Evolutionary conservation across 2,329 filamentous ascomycete genomes (phyloP), one percentile per base, ranked within the genome.

Genomic region (Venturia aucupariae): DNA sequence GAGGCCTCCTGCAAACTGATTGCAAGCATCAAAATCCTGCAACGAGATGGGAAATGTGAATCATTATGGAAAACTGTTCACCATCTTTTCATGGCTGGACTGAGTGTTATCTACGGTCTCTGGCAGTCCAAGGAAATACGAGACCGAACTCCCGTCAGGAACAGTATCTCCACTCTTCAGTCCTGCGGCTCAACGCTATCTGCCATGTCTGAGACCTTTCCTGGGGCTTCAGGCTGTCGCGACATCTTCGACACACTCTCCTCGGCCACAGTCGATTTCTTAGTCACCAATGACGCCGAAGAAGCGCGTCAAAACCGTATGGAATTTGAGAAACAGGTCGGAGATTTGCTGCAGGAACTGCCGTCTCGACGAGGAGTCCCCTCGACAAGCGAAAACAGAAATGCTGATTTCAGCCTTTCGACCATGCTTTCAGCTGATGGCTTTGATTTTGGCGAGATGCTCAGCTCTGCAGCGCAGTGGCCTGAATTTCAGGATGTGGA

Each of bases 11-110:
- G n/a, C n/a, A n/a, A n/a, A n/a, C n/a, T n/a, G n/a, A n/a, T n/a
- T n/a, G n/a, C n/a, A n/a, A n/a, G n/a, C n/a, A n/a, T n/a, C n/a
- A n/a, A n/a, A n/a, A n/a, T n/a, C n/a, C n/a, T n/a, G n/a, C n/a
- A n/a, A n/a, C n/a, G n/a, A n/a, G n/a, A n/a, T n/a, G n/a, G n/a
- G n/a, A n/a, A n/a, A n/a, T n/a, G n/a, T n/a, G n/a, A n/a, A n/a
- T n/a, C n/a, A n/a, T n/a, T n/a, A n/a, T n/a, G n/a, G n/a, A n/a
- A n/a, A n/a, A n/a, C n/a, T n/a, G n/a, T n/a, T n/a, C n/a, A n/a
- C n/a, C n/a, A n/a, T n/a, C n/a, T n/a, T 42, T 73, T 75, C 66
- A 68, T 75, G 55, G 72, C 73, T 2, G 73, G 73, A 19, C 64
- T 75, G 19, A 70, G 67, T 3, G 67, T 73, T 46, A 70, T 74